A percentile compares a stretch with the other conserved stretches of the same genome.
phyloP scores from a whole-genome alignment of 2,329 filamentous ascomycete genomes.

The Helotiales sp. region DNA sequence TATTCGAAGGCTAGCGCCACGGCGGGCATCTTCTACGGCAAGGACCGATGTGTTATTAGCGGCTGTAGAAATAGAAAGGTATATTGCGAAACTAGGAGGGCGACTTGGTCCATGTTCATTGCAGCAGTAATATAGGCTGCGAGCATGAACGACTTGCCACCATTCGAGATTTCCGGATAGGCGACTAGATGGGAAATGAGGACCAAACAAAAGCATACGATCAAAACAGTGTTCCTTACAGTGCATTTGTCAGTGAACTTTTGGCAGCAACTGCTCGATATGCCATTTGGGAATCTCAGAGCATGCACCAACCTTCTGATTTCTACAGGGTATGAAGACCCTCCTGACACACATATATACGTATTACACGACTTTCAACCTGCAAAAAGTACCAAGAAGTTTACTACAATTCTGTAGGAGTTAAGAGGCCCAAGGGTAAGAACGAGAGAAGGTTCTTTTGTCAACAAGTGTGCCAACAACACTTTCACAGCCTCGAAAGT shows the following conservation, averaged over 20 bases:
- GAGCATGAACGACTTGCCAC: background rate
- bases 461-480: background rate
- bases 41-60: slow-evolving; percentile 38
- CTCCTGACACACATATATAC: no score
- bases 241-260: background rate
- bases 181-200: background rate
- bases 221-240: background rate
- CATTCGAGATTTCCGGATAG: background rate
- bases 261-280: background rate
- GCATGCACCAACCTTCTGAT: no score
- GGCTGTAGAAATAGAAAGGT: slow-evolving; percentile 33
- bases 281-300: background rate
- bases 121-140: background rate
- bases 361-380: no score
- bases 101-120: slow-evolving; percentile 1
- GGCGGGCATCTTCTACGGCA: slow-evolving; percentile 23
- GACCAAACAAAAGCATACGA: background rate
- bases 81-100: slow-evolving; percentile 35
- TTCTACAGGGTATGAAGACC: no score
- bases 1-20: slow-evolving; percentile 4
- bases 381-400: no score
- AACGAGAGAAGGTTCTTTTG: background rate
- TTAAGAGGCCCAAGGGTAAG: background rate
- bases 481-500: background rate
- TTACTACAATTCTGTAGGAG: no score